Evolutionary conservation across 139 green algal species (phyloP).

Genomic region (Chloropicon primus): DNA sequence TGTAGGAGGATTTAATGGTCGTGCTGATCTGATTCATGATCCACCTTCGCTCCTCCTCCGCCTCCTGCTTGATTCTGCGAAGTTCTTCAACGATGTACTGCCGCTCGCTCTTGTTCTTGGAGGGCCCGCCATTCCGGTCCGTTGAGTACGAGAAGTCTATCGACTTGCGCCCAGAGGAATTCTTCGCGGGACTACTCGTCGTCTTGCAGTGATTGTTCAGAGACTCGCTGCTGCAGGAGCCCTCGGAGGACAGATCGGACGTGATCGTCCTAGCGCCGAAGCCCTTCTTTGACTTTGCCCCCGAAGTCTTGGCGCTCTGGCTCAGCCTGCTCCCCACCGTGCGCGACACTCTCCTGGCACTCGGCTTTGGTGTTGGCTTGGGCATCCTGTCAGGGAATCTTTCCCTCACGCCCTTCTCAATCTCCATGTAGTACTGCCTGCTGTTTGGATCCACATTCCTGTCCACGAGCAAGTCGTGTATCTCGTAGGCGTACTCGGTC

Average conservation of each 20-base stretch:
- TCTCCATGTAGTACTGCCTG: slow-evolving; percentile 27
- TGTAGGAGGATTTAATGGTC: too few species aligned
- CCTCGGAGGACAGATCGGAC: not conserved
- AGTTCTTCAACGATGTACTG: not conserved
- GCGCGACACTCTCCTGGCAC: not conserved
- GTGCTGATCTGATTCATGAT: not conserved
- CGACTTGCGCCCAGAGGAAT: too few species aligned
- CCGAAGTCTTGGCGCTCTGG: not conserved
- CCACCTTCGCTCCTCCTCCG: not conserved
- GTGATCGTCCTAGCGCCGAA: not conserved
- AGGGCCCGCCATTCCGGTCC: not conserved
- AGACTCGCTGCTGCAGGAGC: too few species aligned
- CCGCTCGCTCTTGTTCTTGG: not conserved
- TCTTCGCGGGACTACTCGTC: too few species aligned
- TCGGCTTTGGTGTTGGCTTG: not conserved
- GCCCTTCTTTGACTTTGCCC: not conserved
- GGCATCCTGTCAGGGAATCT: slow-evolving; percentile 19
- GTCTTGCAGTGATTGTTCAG: too few species aligned
- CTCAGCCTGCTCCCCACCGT: not conserved
- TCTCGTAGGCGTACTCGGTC: slow-evolving; percentile 35
- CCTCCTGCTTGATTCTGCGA: not conserved
- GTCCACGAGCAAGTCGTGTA: slow-evolving; percentile 32
- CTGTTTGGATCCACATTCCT: slow-evolving; percentile 19
- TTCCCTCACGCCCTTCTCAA: slow-evolving; percentile 18
- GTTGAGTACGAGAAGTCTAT: not conserved